A percentile compares a stretch with the other conserved stretches of the same genome.
phyloP scores from a whole-genome alignment of 768 basidiomycete genomes.

The Termitomyces sp. region DNA sequence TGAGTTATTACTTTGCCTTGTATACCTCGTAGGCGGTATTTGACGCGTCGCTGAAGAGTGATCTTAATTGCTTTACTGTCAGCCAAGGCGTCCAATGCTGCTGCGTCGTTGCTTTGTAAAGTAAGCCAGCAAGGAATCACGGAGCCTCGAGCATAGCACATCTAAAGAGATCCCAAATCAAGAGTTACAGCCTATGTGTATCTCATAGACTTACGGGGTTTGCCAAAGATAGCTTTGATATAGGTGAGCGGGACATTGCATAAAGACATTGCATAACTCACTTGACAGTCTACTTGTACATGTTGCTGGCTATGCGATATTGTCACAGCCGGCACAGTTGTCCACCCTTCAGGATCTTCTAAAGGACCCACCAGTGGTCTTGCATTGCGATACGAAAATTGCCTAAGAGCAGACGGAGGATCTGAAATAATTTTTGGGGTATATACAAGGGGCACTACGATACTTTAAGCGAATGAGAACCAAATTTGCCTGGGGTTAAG shows the following conservation, averaged over 20 bases:
- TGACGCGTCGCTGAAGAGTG: conserved; percentile 24
- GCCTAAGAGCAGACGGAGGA: conserved; percentile 25
- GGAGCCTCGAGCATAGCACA: conserved; percentile 33
- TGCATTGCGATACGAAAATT: conserved; percentile 27
- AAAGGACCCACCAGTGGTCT: conserved; percentile 25
- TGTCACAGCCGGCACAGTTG: conserved; percentile 15
- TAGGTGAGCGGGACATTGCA: not conserved
- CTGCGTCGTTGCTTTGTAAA: conserved; percentile 22
- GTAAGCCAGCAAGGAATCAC: conserved; percentile 31
- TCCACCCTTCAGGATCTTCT: conserved; percentile 32
- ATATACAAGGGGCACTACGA: conserved; percentile 23
- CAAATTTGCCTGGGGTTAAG: too few species aligned
- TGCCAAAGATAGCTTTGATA: conserved; percentile 27
- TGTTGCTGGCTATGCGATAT: conserved; percentile 18
- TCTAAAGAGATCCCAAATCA: conserved; percentile 11
- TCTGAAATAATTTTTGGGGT: conserved; percentile 27
- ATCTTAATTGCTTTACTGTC: conserved; percentile 20
- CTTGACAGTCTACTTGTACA: conserved; percentile 23
- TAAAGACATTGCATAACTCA: conserved; percentile 12
- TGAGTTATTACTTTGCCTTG: conserved; percentile 1
- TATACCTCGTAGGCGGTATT: conserved; percentile 16
- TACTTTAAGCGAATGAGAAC: conserved; percentile 4
- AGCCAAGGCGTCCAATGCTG: conserved; percentile 26
- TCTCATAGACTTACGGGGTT: conserved; percentile 25
- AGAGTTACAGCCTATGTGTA: not conserved